phyloP scores from a whole-genome alignment of 1,284 basidiomycete genomes.

The Mycosarcoma maydis region DNA sequence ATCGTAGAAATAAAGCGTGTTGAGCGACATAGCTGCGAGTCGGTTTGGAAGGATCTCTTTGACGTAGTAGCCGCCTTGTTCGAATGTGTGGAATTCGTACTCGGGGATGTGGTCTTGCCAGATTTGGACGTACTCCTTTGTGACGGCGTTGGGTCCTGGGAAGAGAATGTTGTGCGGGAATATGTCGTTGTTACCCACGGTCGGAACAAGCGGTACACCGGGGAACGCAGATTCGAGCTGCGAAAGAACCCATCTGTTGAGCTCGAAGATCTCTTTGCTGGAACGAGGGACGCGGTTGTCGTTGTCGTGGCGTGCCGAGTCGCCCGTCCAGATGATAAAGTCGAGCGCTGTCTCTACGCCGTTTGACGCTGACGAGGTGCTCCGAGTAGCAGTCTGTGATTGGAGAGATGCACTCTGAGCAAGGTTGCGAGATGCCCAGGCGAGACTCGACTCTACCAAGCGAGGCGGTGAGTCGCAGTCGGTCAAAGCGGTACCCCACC shows the following conservation, averaged over 20 bases:
- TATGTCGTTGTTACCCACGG: constrained; percentile 74
- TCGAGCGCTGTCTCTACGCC: constrained; percentile 73
- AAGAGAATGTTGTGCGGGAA: constrained; percentile 68
- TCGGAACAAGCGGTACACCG: constrained; percentile 83
- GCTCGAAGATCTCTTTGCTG: constrained; percentile 79
- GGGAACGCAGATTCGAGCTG: constrained; percentile 80
- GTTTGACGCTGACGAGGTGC: neutral
- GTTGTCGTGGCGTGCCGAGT: constrained; percentile 90
- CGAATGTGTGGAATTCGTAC: constrained; percentile 74
- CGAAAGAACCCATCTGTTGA: constrained; percentile 77
- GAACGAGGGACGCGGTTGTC: constrained; percentile 83
- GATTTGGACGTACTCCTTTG: constrained; percentile 75
- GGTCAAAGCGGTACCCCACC: constrained; percentile 70
- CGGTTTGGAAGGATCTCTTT: constrained; percentile 81
- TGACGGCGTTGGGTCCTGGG: constrained; percentile 81
- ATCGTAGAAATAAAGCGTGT: constrained; percentile 92
- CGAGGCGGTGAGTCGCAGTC: constrained; percentile 85
- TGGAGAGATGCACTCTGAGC: neutral
- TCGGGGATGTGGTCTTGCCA: constrained; percentile 87
- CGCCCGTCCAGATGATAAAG: constrained; percentile 86
- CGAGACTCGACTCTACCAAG: constrained; percentile 82
- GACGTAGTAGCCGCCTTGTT: constrained; percentile 79
- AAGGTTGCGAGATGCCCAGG: constrained; percentile 79
- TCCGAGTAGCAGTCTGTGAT: neutral
- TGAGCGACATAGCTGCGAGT: constrained; percentile 84